These are phyloP conservation scores for Elsinoe arachidis DNA, from an alignment of 2,329 filamentous ascomycete species.

Conservation along the genomic window DNA sequence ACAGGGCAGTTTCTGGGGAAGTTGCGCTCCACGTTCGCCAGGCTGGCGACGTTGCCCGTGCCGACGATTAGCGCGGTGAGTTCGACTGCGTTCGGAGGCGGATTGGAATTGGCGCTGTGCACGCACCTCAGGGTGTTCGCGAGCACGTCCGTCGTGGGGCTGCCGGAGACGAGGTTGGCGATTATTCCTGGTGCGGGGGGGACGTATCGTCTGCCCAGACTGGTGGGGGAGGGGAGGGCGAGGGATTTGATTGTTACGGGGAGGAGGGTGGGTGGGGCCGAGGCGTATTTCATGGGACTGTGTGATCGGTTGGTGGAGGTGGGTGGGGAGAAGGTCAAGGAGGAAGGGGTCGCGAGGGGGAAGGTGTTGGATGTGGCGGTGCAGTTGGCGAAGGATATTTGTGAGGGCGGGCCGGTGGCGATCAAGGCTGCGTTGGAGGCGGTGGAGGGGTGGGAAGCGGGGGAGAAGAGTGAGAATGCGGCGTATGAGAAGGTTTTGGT, in stretches of 20 bases:
- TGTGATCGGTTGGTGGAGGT: conserved; percentile 86
- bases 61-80: conserved; percentile 85
- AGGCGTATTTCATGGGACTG: conserved; percentile 86
- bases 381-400: conserved; percentile 72
- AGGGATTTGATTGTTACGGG: conserved; percentile 86
- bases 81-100: conserved; percentile 81
- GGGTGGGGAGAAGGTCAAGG: conserved; percentile 45
- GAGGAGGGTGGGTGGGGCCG: conserved; percentile 68
- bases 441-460: conserved; percentile 55
- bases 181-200: conserved; percentile 94
- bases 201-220: conserved; percentile 72
- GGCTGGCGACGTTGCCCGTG: conserved; percentile 67
- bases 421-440: conserved; percentile 71
- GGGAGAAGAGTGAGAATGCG: conserved; percentile 71
- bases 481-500: conserved; percentile 77
- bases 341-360: conserved; percentile 50
- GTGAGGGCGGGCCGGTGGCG: conserved; percentile 79
- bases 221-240: conserved; percentile 75
- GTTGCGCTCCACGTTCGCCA: conserved; percentile 67
- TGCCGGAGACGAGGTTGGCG: conserved; percentile 85
- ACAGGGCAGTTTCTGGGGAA: conserved; percentile 68
- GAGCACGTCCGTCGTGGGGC: conserved; percentile 66
- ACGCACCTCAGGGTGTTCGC: conserved; percentile 84
- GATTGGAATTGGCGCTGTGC: conserved; percentile 82
- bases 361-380: conserved; percentile 69